phyloP scores from a whole-genome alignment of 2,329 filamentous ascomycete species.

The Aspergillus tamarii region DNA sequence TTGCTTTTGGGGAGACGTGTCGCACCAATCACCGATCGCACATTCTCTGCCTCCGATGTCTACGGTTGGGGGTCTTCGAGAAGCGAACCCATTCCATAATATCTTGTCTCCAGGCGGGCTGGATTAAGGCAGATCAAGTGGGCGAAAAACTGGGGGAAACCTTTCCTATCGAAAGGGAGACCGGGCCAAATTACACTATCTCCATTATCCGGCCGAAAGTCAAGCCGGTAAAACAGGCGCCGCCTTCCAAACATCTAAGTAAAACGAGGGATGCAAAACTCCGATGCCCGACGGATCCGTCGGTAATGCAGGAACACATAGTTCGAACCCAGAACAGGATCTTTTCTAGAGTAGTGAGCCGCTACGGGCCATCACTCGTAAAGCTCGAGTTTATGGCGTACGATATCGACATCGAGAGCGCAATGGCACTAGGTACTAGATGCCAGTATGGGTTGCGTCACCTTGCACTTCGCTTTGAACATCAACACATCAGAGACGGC shows the following conservation, averaged over 20 bases:
- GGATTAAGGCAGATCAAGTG: conserved; percentile 26
- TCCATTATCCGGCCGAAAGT: conserved; percentile 20
- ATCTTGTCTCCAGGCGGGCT: conserved; percentile 33
- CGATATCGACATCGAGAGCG: conserved; percentile 33
- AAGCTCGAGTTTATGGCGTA: conserved; percentile 36
- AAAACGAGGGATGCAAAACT: conserved; percentile 10
- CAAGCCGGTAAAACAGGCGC: not conserved
- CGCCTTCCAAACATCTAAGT: not conserved
- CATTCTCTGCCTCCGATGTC: conserved; percentile 29
- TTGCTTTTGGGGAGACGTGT: conserved; percentile 37
- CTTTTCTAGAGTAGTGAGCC: conserved; percentile 26
- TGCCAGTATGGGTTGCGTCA: conserved; percentile 31
- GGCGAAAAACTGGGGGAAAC: conserved; percentile 9
- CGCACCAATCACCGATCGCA: conserved; percentile 32
- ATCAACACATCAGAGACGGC: conserved; percentile 37
- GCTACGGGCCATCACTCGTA: conserved; percentile 32
- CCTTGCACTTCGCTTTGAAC: conserved; percentile 40
- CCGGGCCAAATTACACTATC: conserved; percentile 16
- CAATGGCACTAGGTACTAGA: conserved; percentile 27
- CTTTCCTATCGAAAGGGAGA: conserved; percentile 1
- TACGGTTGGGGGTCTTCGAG: conserved; percentile 39
- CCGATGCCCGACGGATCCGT: not conserved
- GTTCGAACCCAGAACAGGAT: conserved; percentile 30
- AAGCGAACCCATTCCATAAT: conserved; percentile 36
- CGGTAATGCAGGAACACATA: conserved; percentile 22